Evolutionary conservation across 208 protist genomes (phyloP).

Genomic region (Zelonia costaricensis): DNA sequence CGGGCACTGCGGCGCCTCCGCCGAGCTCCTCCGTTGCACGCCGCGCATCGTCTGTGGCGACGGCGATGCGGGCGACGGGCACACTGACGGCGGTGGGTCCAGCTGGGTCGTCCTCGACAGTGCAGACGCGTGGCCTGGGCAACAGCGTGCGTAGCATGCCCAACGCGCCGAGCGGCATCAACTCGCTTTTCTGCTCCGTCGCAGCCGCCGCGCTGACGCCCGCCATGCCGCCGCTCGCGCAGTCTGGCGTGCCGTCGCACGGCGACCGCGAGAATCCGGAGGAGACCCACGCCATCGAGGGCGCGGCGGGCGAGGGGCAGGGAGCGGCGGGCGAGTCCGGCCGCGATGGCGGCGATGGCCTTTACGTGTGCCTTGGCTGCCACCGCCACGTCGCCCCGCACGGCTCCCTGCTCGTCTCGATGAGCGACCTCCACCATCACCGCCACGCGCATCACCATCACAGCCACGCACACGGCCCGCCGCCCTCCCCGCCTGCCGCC

Average conservation of each 20-base stretch:
- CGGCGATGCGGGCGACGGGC: not conserved
- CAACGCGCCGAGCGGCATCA: constrained; percentile 3
- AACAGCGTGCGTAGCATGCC: not conserved
- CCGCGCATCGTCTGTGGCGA: too few species aligned
- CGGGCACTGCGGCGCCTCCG: not conserved
- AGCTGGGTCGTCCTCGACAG: not conserved
- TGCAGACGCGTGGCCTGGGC: not conserved
- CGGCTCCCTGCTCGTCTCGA: constrained; percentile 8
- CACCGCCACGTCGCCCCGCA: constrained; percentile 23
- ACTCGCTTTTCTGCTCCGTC: constrained; percentile 4
- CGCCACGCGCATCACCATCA: not conserved
- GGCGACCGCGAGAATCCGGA: not conserved
- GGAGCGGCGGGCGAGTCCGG: constrained; percentile 4
- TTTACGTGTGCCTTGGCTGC: constrained; percentile 23
- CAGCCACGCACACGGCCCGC: not conserved
- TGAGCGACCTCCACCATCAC: not conserved
- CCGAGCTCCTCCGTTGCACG: too few species aligned
- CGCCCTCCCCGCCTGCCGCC: not conserved
- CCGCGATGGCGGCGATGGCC: not conserved
- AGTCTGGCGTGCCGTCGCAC: not conserved
- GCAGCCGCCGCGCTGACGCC: not conserved
- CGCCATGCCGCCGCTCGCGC: constrained; percentile 2
- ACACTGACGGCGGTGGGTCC: not conserved
- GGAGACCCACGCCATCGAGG: not conserved
- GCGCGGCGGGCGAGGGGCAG: not conserved